Base-by-base conservation (phyloP, 2,329 filamentous ascomycete genomes). In the Microcera coccophila region DNA sequence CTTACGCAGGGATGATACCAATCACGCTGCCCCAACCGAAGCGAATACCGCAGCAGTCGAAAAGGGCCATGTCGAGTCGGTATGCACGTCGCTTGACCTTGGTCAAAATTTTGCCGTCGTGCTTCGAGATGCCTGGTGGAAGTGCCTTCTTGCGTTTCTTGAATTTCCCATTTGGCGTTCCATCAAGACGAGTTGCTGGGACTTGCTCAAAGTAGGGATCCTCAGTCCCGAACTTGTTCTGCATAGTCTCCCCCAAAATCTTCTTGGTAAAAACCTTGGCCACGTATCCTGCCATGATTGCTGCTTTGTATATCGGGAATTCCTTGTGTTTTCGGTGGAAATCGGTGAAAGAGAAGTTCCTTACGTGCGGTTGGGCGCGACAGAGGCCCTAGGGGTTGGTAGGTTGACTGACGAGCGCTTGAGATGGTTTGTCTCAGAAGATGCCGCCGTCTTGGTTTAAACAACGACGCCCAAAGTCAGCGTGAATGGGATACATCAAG, bases 1-100 rank as follows among this genome's bases (percentile, higher is more conserved):
- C 86, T 75, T 76, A 89, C 79, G 79, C 79, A 55, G 93, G 93
- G 41, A 97, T 66, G 7, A 97, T 62, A 12, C 84, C 93, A 57
- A 97, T 87, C 44, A 95, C 78, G 55, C 84, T 86, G 39, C 87
- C 81, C 89, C 90, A 96, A 41, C 93, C 93, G 61, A 97, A 90
- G 44, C 84, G 80, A 45, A 95, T 76, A 33, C 90, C 89, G 51
- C 85, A 79, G 60, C 88, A 79, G 59, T 79, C 90, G 71, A 91
- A 94, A 5, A 95, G 78, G 42, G 78, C 80, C 73, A 89, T 85
- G 65, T 97, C 93, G 19, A 96, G 79, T 28, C 81, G 78, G 67
- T 95, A 95, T 24, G 93, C 90, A 45, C 85, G 78, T 56, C 85
- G 79, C 66, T 95, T 91, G 55, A 95, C 88, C 57, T 85, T 85